Base-by-base conservation (phyloP, 805 yeast species). In the Metschnikowia kunwiensis region DNA sequence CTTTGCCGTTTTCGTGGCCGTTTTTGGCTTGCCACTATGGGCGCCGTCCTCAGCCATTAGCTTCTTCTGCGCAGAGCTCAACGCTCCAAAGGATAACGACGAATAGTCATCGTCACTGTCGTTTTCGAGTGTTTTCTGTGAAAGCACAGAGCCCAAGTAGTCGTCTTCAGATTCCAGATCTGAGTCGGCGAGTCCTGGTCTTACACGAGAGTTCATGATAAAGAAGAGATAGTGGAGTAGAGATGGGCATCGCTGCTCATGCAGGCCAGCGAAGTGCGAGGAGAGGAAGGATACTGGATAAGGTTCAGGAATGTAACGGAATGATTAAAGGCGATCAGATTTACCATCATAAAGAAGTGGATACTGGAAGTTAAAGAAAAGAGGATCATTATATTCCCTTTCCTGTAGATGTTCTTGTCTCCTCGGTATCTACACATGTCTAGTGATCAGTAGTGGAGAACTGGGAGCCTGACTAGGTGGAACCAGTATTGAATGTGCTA, bases 21-120 rank as follows among this genome's bases (percentile, higher is more conserved):
- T 17, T 29, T 15, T 24, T 26, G 32, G 46, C 39, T 27, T 55
- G 55, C 27, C 41, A 28, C 34, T 27, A 23, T 33, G 24, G 17
- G 40, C 36, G 22, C 28, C 43, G n/a, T 49, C 51, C 30, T 49
- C 42, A 10, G 32, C 44, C 27, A 60, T 61, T 27, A 75, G 54
- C 48, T 75, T 65, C 32, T 61, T 68, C 49, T 80, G 84, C 3
- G 86, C 86, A 6, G 70, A 58, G 50, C 74, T 77, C 41, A 82
- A 58, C 5, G 84, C 73, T 1, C 82, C 86, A 63, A 82, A 80
- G 6, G 86, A 78, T n/a, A 80, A 46, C 5, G 74, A 66, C 7
- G 65, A 61, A 39, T 75, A 43, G 36, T 75, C 84, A 42, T 70
- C 80, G 34, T 57, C 53, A 5, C 58, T 53, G 5, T 41, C 32